phyloP scores from a whole-genome alignment of 2,329 filamentous ascomycete species.

The Hymenoscyphus scutula region DNA sequence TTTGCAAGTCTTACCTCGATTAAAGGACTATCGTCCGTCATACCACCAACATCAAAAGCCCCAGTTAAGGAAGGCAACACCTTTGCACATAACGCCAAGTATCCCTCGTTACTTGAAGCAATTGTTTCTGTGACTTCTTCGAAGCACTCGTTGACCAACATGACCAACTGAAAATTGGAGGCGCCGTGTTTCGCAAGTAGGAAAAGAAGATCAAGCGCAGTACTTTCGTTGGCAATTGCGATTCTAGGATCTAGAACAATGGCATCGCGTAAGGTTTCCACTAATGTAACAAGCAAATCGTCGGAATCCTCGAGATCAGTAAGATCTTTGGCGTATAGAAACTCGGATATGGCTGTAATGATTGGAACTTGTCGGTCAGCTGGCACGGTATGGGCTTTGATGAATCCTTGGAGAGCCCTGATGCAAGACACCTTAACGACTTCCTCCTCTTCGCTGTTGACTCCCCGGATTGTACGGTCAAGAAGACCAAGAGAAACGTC shows the following conservation, averaged over 20 bases:
- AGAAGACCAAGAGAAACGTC: slow-evolving; percentile 62
- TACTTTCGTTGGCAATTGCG: slow-evolving; percentile 67
- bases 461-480: slow-evolving; percentile 71
- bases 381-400: slow-evolving; percentile 49
- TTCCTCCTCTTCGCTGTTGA: slow-evolving; percentile 74
- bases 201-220: slow-evolving; percentile 81
- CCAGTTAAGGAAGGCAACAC: slow-evolving; percentile 84
- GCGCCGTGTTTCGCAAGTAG: slow-evolving; percentile 84
- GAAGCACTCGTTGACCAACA: slow-evolving; percentile 85
- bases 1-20: slow-evolving; percentile 57
- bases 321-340: slow-evolving; percentile 76
- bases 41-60: slow-evolving; percentile 81
- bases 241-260: slow-evolving; percentile 77
- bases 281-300: slow-evolving; percentile 85
- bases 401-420: slow-evolving; percentile 73
- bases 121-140: slow-evolving; percentile 78
- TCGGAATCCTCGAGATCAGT: slow-evolving; percentile 84
- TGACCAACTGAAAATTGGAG: slow-evolving; percentile 84
- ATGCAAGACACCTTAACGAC: slow-evolving; percentile 91
- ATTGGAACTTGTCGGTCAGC: slow-evolving; percentile 59
- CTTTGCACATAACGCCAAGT: slow-evolving; percentile 76
- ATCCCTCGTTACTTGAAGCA: slow-evolving; percentile 65
- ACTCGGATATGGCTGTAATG: slow-evolving; percentile 63
- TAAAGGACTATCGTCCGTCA: slow-evolving; percentile 81
- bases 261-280: slow-evolving; percentile 79